A percentile compares a stretch with the other conserved stretches of the same genome.
phyloP scores from a whole-genome alignment of 495 filamentous ascomycete species.

The Penicillium angulare region DNA sequence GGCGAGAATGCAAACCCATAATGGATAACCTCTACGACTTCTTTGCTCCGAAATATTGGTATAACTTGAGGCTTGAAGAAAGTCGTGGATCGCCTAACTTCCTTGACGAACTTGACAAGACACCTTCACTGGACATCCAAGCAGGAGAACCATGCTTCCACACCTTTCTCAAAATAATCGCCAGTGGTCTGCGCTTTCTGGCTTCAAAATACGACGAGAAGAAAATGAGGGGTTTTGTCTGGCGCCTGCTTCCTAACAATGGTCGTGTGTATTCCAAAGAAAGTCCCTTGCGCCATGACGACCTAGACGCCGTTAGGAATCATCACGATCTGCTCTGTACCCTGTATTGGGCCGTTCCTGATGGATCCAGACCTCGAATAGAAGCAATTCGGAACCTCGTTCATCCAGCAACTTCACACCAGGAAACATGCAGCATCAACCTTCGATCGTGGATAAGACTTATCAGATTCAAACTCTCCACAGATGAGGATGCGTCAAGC shows the following conservation, averaged over 20 bases:
- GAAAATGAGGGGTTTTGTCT: conserved; percentile 72
- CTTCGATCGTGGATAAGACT: conserved; percentile 79
- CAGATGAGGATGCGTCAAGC: conserved; percentile 46
- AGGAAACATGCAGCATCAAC: conserved; percentile 80
- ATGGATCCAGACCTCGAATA: conserved; percentile 64
- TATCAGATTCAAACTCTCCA: conserved; percentile 69
- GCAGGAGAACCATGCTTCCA: conserved; percentile 84
- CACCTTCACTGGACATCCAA: conserved; percentile 59
- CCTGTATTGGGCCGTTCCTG: conserved; percentile 81
- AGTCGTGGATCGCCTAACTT: conserved; percentile 73
- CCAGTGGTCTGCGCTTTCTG: conserved; percentile 63
- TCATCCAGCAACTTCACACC: conserved; percentile 74
- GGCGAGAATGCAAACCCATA: conserved; percentile 75
- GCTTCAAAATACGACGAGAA: conserved; percentile 58
- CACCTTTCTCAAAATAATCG: conserved; percentile 86
- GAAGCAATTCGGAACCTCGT: conserved; percentile 75
- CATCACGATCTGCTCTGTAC: conserved; percentile 92
- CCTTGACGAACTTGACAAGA: conserved; percentile 65
- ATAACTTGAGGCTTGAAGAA: conserved; percentile 75
- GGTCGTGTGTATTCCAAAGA: conserved; percentile 85
- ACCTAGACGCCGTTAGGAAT: conserved; percentile 85
- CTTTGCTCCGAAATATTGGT: conserved; percentile 72
- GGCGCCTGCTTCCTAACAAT: conserved; percentile 84
- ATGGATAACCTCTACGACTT: conserved; percentile 86
- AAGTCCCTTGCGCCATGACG: conserved; percentile 64